Evolutionary conservation across 2,329 filamentous ascomycete genomes (phyloP), one percentile per base, ranked within the genome.

Genomic region (Calonectria pseudoreteaudii): DNA sequence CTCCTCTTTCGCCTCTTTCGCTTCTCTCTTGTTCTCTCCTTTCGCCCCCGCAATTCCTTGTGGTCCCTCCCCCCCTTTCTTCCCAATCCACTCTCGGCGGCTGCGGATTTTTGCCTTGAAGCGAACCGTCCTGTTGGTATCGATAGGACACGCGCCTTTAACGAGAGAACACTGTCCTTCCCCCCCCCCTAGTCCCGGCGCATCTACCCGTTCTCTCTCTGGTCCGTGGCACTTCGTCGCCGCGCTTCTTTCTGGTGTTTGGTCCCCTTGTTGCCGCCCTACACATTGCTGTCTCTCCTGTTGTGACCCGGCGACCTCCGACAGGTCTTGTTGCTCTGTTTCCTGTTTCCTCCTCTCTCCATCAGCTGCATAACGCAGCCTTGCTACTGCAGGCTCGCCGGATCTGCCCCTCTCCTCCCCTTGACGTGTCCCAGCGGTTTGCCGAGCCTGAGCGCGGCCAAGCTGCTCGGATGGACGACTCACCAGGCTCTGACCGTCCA

Each of bases 61-160:
- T 76, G 74, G 78, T 76, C 74, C 77, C 71, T 74, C 71, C 76
- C 56, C 47, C 76, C 76, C 75, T 65, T 49, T 52, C 31, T 49
- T 68, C 66, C 64, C 75, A 80, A 80, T 75, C 78, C 80, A 79
- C 78, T 78, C 62, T 77, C 68, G 74, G 74, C 67, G 75, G 78
- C 73, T 68, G 75, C 75, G 73, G 70, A 74, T 74, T 80, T 78
- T 76, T 78, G 77, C 76, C 76, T 78, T 77, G 72, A 79, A 78
- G 79, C 78, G 78, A 82, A 81, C 79, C 80, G 77, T 68, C 73
- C 76, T 78, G 74, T 75, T 82, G 78, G 79, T 77, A 81, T 79
- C 72, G 76, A 78, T 73, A 78, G 73, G 76, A 78, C 78, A 75
- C 71, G 73, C 66, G 53, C 74, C 73, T 71, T 65, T 67, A 70